Evolutionary conservation across 2,329 filamentous ascomycete genomes (phyloP).

Genomic region (Nothopassalora personata): DNA sequence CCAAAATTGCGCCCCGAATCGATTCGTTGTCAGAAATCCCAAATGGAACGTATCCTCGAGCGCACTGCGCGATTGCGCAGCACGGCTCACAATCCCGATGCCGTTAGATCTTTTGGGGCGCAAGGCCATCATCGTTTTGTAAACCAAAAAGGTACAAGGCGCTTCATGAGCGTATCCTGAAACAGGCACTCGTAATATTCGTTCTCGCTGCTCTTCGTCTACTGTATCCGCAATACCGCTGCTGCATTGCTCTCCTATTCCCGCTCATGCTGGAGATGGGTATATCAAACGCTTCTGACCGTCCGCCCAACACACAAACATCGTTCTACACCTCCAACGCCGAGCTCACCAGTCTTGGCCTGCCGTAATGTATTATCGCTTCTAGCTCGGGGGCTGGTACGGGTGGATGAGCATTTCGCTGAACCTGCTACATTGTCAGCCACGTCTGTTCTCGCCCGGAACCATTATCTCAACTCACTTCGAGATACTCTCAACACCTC

Average conservation of each 20-base stretch:
- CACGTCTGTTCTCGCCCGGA: neutral
- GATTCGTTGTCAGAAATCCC: too few relatives aligned
- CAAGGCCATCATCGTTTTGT: neutral
- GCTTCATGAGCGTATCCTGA: too few relatives aligned
- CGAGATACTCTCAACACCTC: constrained; percentile 89
- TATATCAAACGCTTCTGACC: neutral
- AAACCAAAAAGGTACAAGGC: neutral
- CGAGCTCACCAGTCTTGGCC: neutral
- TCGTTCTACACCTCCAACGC: neutral
- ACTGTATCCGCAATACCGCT: neutral
- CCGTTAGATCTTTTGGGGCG: too few relatives aligned
- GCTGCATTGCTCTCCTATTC: neutral
- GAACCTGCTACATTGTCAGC: constrained; percentile 47
- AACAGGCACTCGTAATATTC: neutral
- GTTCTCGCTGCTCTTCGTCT: neutral
- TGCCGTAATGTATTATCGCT: neutral
- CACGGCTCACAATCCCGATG: too few relatives aligned
- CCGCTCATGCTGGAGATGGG: neutral
- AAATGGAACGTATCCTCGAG: too few relatives aligned
- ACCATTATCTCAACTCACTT: constrained; percentile 42
- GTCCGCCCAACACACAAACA: neutral
- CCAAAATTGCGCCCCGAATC: neutral
- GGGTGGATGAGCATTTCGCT: constrained; percentile 77
- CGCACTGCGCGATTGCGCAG: too few relatives aligned
- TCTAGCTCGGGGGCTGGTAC: constrained; percentile 58